phyloP scores from a whole-genome alignment of 2,329 filamentous ascomycete genomes.

The Neonectria hederae region DNA sequence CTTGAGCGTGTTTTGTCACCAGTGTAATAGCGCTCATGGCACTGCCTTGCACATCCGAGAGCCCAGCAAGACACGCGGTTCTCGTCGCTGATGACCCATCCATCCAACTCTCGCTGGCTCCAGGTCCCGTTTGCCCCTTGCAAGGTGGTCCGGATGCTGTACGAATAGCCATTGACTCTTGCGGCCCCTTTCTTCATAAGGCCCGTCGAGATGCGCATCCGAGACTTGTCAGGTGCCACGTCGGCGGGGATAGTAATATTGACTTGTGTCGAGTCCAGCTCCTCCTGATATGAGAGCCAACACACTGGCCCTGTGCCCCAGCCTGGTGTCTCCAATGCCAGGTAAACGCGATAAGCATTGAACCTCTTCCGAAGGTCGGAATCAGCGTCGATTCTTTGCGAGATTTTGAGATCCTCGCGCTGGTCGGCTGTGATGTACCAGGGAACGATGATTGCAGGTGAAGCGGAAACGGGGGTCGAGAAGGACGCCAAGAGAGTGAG shows the following conservation, averaged over 20 bases:
- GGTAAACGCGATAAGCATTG: constrained; percentile 36
- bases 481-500: constrained; percentile 29
- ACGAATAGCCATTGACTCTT: constrained; percentile 31
- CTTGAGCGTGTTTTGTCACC: constrained; percentile 22
- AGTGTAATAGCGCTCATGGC: constrained; percentile 32
- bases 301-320: constrained; percentile 36
- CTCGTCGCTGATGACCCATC: constrained; percentile 25
- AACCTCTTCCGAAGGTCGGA: constrained; percentile 24
- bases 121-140: constrained; percentile 37
- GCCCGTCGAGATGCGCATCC: constrained; percentile 25
- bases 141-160: constrained; percentile 25
- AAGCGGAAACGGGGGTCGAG: constrained; percentile 10
- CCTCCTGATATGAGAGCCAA: constrained; percentile 30
- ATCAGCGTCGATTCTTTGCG: constrained; percentile 21
- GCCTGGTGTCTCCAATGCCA: constrained; percentile 33
- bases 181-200: constrained; percentile 27
- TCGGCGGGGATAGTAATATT: constrained; percentile 39
- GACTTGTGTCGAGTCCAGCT: constrained; percentile 30
- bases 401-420: constrained; percentile 27
- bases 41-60: constrained; percentile 32
- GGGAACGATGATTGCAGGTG: constrained; percentile 30
- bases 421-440: constrained; percentile 34
- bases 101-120: constrained; percentile 37
- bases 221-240: constrained; percentile 32
- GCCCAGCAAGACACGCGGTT: constrained; percentile 34